Conservation (phyloP, 306 rosid genomes). For the Corylus heterophylla region DNA sequence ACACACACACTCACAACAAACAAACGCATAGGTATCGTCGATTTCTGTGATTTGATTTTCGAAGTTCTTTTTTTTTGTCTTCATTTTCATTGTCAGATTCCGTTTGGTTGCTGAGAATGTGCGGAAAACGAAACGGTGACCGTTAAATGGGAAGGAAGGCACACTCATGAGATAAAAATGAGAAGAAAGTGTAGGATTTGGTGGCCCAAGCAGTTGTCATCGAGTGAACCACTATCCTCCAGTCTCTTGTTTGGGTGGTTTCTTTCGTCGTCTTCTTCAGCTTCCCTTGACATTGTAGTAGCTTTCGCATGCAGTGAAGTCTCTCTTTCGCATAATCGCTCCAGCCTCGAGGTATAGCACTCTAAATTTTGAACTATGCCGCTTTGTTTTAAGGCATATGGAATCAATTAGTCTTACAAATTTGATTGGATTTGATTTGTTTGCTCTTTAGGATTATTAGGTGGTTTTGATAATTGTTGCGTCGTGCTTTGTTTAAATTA, state of each 20-base stretch:
- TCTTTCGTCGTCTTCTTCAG: slow-evolving; percentile 52
- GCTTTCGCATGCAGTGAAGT: slow-evolving; percentile 57
- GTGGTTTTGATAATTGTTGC: neutral
- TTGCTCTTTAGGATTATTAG: slow-evolving; percentile 10
- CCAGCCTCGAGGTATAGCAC: slow-evolving; percentile 58
- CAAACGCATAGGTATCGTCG: neutral
- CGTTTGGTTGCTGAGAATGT: neutral
- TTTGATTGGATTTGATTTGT: neutral
- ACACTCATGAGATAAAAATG: slow-evolving; percentile 46
- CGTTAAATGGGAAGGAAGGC: slow-evolving; percentile 14
- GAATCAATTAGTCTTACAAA: slow-evolving; percentile 8
- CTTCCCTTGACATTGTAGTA: slow-evolving; percentile 72
- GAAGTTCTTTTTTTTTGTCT: neutral
- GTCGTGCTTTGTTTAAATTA: neutral
- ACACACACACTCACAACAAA: neutral
- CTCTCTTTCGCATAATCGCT: slow-evolving; percentile 39
- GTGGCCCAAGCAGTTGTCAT: slow-evolving; percentile 83
- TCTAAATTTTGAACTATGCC: slow-evolving; percentile 18
- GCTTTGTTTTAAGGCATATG: slow-evolving; percentile 5
- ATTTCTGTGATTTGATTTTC: neutral
- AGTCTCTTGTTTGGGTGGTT: slow-evolving; percentile 83
- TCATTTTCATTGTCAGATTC: too few relatives aligned
- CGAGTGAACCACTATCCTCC: slow-evolving; percentile 44
- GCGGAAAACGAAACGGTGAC: neutral
- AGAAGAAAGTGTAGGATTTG: slow-evolving; percentile 73